Base-by-base conservation (phyloP, 129 eudicot species). In the Scalesia atractyloides region DNA sequence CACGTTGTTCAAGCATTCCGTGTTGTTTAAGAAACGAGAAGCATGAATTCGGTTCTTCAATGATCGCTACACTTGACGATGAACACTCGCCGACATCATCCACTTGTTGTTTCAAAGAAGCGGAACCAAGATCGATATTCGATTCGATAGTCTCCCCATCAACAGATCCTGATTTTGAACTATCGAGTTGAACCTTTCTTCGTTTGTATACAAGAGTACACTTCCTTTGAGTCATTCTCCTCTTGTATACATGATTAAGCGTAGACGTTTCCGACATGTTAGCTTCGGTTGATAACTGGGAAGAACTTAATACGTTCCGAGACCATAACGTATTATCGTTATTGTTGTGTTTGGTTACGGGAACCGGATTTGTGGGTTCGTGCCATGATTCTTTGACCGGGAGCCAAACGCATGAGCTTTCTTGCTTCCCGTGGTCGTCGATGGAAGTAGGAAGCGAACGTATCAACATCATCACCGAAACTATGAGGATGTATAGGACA, bases 31-130 rank as follows among this genome's bases (percentile, higher is more conserved):
- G 82, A 80, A 89, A 73, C 16, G 76, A 53, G 51, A 85, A 46
- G 80, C 87, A 85, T 20, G 84, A 73, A 78, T 82, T 85, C 51
- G 81, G 77, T 63, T 68, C 81, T 41, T 83, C 84, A 53, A 41
- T 34, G 39, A 79, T 53, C 73, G 77, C 66, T 14, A 73, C 85
- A 78, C 84, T 90, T 44, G 96, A 92, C 17, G 96, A 89, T 49
- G 96, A 89, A 82, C 95, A 87, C 84, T 84, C 93, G 52, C 87
- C 85, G 67, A 72, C 73, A 68, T 87, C 93, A 80, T 82, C 87
- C 64, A 19, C 16, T 73, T 69, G 86, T 50, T 64, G 81, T 78
- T 83, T 83, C 83, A 80, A 64, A 37, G 80, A 61, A 81, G 67
- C 73, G 8, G 88, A 84, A 76, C 86, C 84, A 50, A 69, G 53